These are phyloP conservation scores for Agaricales sp. DNA, from an alignment of 1,284 basidiomycete species.

Conservation along the genomic window DNA sequence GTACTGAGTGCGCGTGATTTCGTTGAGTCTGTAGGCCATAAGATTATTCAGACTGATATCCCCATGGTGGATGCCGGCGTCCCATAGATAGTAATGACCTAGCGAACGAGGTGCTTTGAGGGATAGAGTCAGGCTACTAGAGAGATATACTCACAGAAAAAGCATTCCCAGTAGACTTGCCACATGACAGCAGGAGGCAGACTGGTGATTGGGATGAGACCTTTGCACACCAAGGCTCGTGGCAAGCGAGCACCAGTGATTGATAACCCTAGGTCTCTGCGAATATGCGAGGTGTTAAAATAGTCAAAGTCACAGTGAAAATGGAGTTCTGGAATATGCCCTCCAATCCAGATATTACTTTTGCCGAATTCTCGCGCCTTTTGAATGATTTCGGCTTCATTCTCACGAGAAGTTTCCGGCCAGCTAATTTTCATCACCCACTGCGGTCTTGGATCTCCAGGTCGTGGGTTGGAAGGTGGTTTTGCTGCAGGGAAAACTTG, in stretches of 20 bases:
- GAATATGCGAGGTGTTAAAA: background rate
- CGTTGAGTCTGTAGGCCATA: background rate
- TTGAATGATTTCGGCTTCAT: background rate
- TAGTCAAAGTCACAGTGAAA: background rate
- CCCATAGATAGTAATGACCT: background rate
- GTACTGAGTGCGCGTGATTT: background rate
- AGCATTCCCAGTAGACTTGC: background rate
- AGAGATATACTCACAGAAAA: background rate
- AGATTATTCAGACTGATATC: background rate
- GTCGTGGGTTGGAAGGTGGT: background rate
- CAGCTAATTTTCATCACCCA: background rate
- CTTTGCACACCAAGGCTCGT: background rate
- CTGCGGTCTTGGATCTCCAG: background rate
- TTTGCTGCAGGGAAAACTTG: background rate
- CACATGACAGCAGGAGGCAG: background rate
- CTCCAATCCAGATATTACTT: background rate
- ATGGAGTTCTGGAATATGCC: background rate
- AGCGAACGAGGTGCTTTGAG: background rate
- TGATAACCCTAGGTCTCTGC: background rate
- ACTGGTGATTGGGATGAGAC: background rate
- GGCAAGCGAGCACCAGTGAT: background rate
- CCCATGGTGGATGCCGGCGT: background rate
- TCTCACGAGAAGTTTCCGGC: background rate
- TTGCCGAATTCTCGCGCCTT: background rate
- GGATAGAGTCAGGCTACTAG: background rate